Conservation (phyloP, 768 basidiomycete genomes). For the Boletus rubroflammeus region DNA sequence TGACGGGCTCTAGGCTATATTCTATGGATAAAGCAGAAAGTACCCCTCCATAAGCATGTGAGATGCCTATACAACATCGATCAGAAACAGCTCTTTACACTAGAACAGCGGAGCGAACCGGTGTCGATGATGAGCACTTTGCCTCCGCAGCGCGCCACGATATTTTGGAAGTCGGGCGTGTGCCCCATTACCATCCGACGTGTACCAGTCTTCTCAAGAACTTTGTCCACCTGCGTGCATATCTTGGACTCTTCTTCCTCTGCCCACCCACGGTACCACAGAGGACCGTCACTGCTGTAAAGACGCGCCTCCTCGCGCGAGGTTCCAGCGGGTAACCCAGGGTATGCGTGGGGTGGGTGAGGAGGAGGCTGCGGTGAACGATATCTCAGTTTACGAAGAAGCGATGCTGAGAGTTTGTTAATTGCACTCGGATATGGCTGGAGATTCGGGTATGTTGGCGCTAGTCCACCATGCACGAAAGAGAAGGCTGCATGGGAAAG, state of each 20-base stretch:
- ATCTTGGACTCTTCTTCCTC: slow-evolving; percentile 61
- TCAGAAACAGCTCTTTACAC: slow-evolving; percentile 8
- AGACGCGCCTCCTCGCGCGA: slow-evolving; percentile 65
- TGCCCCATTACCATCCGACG: slow-evolving; percentile 94
- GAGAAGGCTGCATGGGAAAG: slow-evolving; percentile 80
- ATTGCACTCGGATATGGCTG: slow-evolving; percentile 82
- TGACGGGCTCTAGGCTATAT: slow-evolving; percentile 71
- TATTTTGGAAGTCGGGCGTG: slow-evolving; percentile 87
- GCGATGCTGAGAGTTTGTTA: slow-evolving; percentile 66
- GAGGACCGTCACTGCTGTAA: slow-evolving; percentile 75
- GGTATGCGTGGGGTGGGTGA: slow-evolving; percentile 76
- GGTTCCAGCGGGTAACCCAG: slow-evolving; percentile 62
- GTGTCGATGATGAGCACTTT: slow-evolving; percentile 97
- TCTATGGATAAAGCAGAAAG: slow-evolving; percentile 85
- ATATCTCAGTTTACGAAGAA: slow-evolving; percentile 68
- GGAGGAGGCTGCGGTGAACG: slow-evolving; percentile 65
- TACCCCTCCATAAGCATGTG: slow-evolving; percentile 91
- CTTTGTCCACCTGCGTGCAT: slow-evolving; percentile 68
- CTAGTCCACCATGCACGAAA: slow-evolving; percentile 91
- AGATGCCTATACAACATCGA: slow-evolving; percentile 58
- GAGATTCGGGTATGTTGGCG: slow-evolving; percentile 69
- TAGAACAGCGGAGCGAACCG: slow-evolving; percentile 40
- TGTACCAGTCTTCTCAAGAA: slow-evolving; percentile 73
- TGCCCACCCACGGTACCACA: slow-evolving; percentile 97
- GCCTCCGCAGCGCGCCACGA: slow-evolving; percentile 84